Evolutionary conservation across 148 eudicot genomes (phyloP).

Genomic region (Camellia lanceoleosa): DNA sequence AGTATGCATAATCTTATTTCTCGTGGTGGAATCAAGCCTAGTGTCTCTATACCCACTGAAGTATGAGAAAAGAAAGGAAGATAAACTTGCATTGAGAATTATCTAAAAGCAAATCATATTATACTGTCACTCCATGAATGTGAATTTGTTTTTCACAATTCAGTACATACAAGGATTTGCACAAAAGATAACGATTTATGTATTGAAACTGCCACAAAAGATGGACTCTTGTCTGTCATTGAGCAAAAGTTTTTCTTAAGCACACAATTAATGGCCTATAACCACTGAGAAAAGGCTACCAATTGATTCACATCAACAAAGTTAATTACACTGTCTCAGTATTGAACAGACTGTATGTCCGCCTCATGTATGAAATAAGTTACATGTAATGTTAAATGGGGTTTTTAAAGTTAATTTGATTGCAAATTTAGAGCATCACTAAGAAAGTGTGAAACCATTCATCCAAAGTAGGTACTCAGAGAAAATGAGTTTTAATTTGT

Average conservation of each 20-base stretch:
- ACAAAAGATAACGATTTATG: not conserved
- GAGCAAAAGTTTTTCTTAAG: not conserved
- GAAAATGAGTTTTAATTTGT: not conserved
- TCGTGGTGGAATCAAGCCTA: not conserved
- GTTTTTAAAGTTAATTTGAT: not conserved
- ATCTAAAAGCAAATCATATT: not conserved
- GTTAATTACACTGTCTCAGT: not conserved
- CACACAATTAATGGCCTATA: not conserved
- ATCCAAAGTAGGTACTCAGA: not conserved
- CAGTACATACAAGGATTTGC: not conserved
- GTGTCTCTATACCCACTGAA: not conserved
- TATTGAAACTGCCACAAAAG: not conserved
- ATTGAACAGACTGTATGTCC: not conserved
- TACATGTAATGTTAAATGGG: not conserved
- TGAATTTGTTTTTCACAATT: not conserved
- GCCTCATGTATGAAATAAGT: not conserved
- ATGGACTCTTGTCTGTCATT: not conserved
- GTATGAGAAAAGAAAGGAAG: not conserved
- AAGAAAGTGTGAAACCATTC: not conserved
- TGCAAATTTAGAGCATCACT: not conserved
- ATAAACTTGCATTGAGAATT: not conserved
- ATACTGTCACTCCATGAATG: not conserved
- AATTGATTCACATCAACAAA: not conserved
- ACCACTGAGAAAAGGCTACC: not conserved
- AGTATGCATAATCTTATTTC: not conserved